phyloP scores from a whole-genome alignment of 805 yeast species.

The Lipomyces yamadae region DNA sequence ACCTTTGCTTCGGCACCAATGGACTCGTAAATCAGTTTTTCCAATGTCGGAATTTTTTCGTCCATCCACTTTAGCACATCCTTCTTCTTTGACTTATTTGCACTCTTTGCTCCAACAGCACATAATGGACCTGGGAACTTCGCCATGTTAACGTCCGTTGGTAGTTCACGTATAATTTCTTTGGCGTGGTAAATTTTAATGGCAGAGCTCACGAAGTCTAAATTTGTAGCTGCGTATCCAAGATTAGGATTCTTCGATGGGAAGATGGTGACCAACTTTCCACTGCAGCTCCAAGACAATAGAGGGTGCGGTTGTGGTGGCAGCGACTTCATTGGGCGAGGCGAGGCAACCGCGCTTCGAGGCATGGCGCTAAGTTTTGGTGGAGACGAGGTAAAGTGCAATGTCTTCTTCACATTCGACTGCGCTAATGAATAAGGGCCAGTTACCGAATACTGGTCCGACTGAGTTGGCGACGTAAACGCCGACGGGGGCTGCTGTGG shows the following conservation, averaged over 20 bases:
- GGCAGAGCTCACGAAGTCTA: slow-evolving; percentile 44
- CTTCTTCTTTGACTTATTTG: slow-evolving; percentile 60
- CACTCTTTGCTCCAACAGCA: slow-evolving; percentile 47
- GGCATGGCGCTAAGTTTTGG: neutral
- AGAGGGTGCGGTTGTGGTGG: slow-evolving; percentile 53
- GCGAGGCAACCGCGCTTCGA: slow-evolving; percentile 1
- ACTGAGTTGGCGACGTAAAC: neutral
- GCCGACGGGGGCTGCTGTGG: neutral
- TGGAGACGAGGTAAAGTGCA: neutral
- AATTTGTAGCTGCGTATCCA: slow-evolving; percentile 44
- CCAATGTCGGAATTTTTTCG: slow-evolving; percentile 44
- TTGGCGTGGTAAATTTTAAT: slow-evolving; percentile 42
- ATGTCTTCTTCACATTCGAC: neutral
- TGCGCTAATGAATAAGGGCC: neutral
- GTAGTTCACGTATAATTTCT: slow-evolving; percentile 39
- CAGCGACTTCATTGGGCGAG: slow-evolving; percentile 1
- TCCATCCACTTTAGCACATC: slow-evolving; percentile 74
- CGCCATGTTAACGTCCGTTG: slow-evolving; percentile 43
- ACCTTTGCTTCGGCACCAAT: slow-evolving; percentile 39
- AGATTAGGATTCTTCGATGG: slow-evolving; percentile 44
- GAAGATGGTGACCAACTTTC: slow-evolving; percentile 53
- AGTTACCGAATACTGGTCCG: neutral
- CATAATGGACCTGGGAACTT: slow-evolving; percentile 73
- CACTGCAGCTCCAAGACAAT: slow-evolving; percentile 63
- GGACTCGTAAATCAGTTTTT: slow-evolving; percentile 36